Base-by-base conservation (phyloP, 306 rosid genomes). In the Gynostemma pentaphyllum region DNA sequence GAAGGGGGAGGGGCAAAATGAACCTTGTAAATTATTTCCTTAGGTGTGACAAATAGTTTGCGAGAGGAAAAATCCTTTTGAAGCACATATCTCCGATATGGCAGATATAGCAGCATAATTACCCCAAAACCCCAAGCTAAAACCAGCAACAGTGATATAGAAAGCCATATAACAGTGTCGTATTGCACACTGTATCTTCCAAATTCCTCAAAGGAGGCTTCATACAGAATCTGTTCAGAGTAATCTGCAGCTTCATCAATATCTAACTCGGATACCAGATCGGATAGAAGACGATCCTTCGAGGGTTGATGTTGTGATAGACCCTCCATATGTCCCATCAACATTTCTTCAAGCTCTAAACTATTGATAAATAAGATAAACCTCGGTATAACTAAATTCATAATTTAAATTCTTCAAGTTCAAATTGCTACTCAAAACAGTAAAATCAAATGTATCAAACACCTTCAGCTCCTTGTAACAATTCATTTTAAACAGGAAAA, bases 121-220 rank as follows among this genome's bases (percentile, higher is more conserved):
- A 91, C 66, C 29, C 98, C 98, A 70, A 80, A 46, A 64, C 98
- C 96, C 98, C 98, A 92, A 65, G 96, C 98, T 71, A 86, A 78
- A 60, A 85, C 82, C 68, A 92, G 85, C 70, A 92, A 75, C 3
- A 88, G 61, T 24, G 98, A 92, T 71, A 92, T 86, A 65, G 86
- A 79, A 66, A 92, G 76, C 96, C 92, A 88, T 70, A 92, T 82
- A 71, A 88, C 63, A 2, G 84, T 85, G 66, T 92, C 98, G 56
- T 92, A 92, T 76, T 82, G 66, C 28, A 92, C 18, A n/a, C 70
- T 72, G 56, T 71, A 80, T 50, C 79, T 49, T 11, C 85, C 88
- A 59, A 85, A 87, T 72, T 88, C 96, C 67, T 85, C 82, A 68
- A 91, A 91, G 44, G 98, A 85, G 26, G 88, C 88, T 6, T 83